Evolutionary conservation across 1,284 basidiomycete species (phyloP).

Genomic region (Fomitiporia mediterranea): DNA sequence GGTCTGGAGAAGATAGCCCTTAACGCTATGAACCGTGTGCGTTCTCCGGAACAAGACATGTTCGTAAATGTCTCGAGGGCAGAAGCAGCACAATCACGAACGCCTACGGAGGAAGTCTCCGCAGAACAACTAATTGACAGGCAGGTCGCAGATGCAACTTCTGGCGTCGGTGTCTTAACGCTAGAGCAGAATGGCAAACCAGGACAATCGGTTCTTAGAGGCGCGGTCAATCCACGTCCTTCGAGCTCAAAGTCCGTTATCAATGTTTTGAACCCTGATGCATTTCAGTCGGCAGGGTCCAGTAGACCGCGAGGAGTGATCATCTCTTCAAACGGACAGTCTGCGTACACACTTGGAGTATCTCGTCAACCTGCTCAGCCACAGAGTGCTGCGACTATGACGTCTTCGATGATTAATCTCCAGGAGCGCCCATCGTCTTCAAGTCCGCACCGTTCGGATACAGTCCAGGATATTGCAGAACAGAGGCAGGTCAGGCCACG

Average conservation of each 20-base stretch:
- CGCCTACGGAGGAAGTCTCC: slow-evolving; percentile 5
- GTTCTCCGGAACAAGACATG: slow-evolving; percentile 27
- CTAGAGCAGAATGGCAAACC: slow-evolving; percentile 9
- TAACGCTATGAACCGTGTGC: slow-evolving; percentile 32
- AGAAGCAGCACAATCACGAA: slow-evolving; percentile 7
- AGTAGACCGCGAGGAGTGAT: slow-evolving; percentile 6
- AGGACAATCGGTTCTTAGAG: not conserved
- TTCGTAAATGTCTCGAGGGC: slow-evolving; percentile 5
- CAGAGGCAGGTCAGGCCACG: not conserved
- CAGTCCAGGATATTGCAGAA: not conserved
- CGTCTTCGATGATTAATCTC: not conserved
- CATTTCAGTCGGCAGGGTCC: not conserved
- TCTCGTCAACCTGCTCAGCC: not conserved
- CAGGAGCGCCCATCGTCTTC: not conserved
- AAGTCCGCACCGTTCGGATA: not conserved
- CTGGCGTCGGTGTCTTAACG: slow-evolving; percentile 9
- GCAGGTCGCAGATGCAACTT: slow-evolving; percentile 14
- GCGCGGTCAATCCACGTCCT: not conserved
- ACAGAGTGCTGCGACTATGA: not conserved
- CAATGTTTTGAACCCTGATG: slow-evolving; percentile 6
- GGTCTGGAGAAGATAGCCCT: slow-evolving; percentile 39
- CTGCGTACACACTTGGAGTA: not conserved
- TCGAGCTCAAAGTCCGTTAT: not conserved
- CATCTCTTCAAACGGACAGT: not conserved
- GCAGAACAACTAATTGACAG: slow-evolving; percentile 1